Evolutionary conservation across 2,329 filamentous ascomycete genomes (phyloP).

Genomic region (Cercospora sp.): DNA sequence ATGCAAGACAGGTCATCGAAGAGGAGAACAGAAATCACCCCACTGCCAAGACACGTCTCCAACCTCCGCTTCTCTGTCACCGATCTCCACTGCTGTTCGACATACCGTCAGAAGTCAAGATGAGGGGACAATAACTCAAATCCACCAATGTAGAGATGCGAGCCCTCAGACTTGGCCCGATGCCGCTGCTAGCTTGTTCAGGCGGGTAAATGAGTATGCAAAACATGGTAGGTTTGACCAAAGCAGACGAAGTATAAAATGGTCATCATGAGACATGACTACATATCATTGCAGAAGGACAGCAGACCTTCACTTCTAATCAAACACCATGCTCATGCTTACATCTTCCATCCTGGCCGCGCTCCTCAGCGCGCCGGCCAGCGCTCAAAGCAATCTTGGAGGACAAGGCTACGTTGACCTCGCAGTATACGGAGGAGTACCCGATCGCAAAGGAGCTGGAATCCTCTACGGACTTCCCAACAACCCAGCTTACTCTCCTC

Average conservation of each 20-base stretch:
- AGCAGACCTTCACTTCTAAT: not conserved
- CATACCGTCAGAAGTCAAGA: not conserved
- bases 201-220: not conserved
- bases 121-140: not conserved
- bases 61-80: not conserved
- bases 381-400: not conserved
- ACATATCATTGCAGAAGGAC: not conserved
- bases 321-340: not conserved
- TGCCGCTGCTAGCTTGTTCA: not conserved
- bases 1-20: not conserved
- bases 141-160: not conserved
- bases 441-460: slow-evolving; percentile 1
- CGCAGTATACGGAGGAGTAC: not conserved
- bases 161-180: not conserved
- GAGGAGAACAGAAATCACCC: not conserved
- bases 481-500: not conserved
- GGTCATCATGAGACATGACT: not conserved
- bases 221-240: not conserved
- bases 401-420: slow-evolving; percentile 3
- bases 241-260: not conserved
- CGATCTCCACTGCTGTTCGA: not conserved
- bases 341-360: not conserved
- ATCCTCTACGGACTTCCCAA: slow-evolving; percentile 1
- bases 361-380: not conserved
- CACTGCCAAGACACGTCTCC: not conserved